Conservation (phyloP, 306 rosid genomes). For the Cicer pinnatifidum region DNA sequence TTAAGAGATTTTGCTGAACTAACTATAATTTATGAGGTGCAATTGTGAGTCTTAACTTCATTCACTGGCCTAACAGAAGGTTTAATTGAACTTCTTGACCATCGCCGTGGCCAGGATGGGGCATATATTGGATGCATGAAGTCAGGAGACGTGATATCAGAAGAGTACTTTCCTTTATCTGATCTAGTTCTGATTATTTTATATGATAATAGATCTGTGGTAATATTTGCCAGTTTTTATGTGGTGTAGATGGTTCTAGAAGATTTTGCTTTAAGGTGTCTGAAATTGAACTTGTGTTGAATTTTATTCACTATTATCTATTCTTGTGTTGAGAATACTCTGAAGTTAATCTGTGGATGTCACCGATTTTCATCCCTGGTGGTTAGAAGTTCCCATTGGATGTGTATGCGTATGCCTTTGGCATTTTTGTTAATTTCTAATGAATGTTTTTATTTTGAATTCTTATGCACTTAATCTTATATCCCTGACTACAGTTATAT, state of each 20-base stretch:
- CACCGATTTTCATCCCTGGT: neutral
- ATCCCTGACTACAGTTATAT: conserved; percentile 9
- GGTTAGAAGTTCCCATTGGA: conserved; percentile 24
- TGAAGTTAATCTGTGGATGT: conserved; percentile 4
- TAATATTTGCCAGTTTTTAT: neutral
- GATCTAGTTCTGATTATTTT: conserved; percentile 37
- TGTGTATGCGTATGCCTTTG: conserved; percentile 32
- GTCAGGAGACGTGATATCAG: conserved; percentile 92
- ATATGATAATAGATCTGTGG: neutral
- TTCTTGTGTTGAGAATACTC: conserved; percentile 4
- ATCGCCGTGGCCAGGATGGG: conserved; percentile 84
- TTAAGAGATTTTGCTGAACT: conserved; percentile 27
- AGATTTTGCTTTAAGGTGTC: conserved; percentile 18
- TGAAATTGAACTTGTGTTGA: conserved; percentile 5
- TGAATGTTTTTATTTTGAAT: neutral
- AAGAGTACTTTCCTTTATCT: conserved; percentile 65
- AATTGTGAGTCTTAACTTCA: conserved; percentile 35
- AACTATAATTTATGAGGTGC: neutral
- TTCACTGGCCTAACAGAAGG: conserved; percentile 69
- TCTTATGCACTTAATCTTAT: conserved; percentile 5
- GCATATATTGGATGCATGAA: conserved; percentile 98
- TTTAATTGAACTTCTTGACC: conserved; percentile 87
- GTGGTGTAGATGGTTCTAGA: conserved; percentile 23
- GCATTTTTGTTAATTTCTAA: conserved; percentile 26
- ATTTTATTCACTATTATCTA: conserved; percentile 22